Conservation (phyloP, 2,329 filamentous ascomycete species). For the Cladophialophora bantiana region DNA sequence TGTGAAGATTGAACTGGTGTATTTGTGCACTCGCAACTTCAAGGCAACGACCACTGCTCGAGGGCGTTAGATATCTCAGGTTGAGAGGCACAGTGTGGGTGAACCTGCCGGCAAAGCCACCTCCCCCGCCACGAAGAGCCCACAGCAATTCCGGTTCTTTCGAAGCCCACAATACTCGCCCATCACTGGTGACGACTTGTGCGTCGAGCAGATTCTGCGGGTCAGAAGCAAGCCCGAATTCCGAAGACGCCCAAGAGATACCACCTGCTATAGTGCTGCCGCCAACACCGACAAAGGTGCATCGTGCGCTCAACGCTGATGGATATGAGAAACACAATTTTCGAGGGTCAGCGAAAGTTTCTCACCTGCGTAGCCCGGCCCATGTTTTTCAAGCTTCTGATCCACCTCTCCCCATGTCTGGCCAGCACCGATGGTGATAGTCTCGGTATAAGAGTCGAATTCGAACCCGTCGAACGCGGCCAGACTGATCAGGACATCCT, state of each 20-base stretch:
- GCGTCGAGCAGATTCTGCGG: constrained; percentile 16
- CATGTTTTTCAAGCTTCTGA: constrained; percentile 9
- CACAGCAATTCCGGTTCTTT: constrained; percentile 15
- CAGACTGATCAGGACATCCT: constrained; percentile 16
- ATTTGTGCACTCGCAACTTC: constrained; percentile 16
- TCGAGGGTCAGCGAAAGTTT: neutral
- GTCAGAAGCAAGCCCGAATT: constrained; percentile 16
- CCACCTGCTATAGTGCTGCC: constrained; percentile 6
- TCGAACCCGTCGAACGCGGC: constrained; percentile 6
- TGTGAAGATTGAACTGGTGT: constrained; percentile 5
- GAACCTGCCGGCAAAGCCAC: constrained; percentile 11
- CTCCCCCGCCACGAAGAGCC: constrained; percentile 15
- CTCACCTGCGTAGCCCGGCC: constrained; percentile 11
- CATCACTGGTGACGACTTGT: constrained; percentile 10
- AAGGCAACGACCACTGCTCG: constrained; percentile 3
- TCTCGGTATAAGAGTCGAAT: neutral
- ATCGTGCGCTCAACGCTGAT: constrained; percentile 6
- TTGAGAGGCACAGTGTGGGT: neutral
- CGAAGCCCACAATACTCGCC: constrained; percentile 15
- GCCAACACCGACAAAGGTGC: constrained; percentile 13
- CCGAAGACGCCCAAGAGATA: constrained; percentile 14
- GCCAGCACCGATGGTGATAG: constrained; percentile 14
- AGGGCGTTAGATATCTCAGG: neutral
- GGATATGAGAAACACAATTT: neutral
- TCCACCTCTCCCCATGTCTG: constrained; percentile 18